Base-by-base conservation (phyloP, 2,329 filamentous ascomycete genomes). In the Phyllosticta citriasiana region DNA sequence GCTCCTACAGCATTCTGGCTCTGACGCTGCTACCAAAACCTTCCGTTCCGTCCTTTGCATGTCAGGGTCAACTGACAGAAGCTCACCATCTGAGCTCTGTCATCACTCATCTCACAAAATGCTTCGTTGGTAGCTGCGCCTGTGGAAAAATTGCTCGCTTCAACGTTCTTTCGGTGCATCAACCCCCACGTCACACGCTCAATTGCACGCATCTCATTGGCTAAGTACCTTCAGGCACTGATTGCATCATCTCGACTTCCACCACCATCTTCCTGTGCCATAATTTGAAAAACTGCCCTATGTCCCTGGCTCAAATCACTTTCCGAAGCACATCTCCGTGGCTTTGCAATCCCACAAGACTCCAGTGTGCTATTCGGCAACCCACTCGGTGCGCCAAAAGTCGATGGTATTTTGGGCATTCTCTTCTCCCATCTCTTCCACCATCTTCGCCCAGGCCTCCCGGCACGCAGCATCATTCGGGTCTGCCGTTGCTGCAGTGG, bases 371-470 rank as follows among this genome's bases (percentile, higher is more conserved):
- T 47, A 61, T 26, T 57, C 54, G 12, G 54, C 59, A 35, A 57
- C 68, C 65, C 67, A 74, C 63, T 74, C 72, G 2, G 70, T 69
- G 7, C 26, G 55, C 55, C 70, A 74, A 63, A 74, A 74, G 19
- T 72, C 69, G 1, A 67, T 63, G 40, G 74, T 63, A 14, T 65
- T 64, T 7, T 30, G 25, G 16, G 68, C 65, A 26, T 54, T 63
- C 27, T 66, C 63, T 9, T 8, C 27, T 0, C 70, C 73, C 24
- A 74, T 60, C 6, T 68, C 66, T 9, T 40, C 27, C 52, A 65
- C 64, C n/a, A 73, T 53, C 53, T 14, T 26, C 14, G 3, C 27
- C 27, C 27, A 30, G 27, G 27, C 27, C 27, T 30, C 27, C 27
- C 27, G 3, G 27, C 27, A 30, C 9, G 27, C 27, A 30, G 27